A percentile compares a stretch with the other conserved stretches of the same genome.
Evolutionary conservation across 106 monocot genomes (phyloP).

Genomic region (Allium cepa): DNA sequence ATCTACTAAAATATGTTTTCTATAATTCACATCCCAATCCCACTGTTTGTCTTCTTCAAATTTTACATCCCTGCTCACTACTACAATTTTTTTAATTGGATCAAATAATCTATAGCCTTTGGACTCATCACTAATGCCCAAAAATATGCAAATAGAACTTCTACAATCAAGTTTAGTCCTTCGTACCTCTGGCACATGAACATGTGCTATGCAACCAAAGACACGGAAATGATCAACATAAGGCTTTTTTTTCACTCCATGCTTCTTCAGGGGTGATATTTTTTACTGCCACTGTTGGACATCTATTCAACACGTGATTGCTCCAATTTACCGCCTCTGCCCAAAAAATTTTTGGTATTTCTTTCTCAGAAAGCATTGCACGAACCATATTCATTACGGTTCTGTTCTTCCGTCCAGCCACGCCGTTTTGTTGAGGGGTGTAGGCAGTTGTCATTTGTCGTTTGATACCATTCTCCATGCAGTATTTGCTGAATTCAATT

Average conservation of each 20-base stretch:
- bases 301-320: no score
- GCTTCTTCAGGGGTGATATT: no score
- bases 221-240: not conserved
- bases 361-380: not conserved
- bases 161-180: not conserved
- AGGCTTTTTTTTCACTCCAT: not conserved
- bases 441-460: slow-evolving; percentile 1
- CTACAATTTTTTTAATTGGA: not conserved
- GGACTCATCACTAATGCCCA: not conserved
- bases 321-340: no score
- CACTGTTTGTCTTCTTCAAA: not conserved
- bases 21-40: not conserved
- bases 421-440: not conserved
- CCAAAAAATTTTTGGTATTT: no score
- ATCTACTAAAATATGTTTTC: not conserved
- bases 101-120: not conserved
- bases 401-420: no score
- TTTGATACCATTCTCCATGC: not conserved
- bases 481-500: not conserved
- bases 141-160: not conserved
- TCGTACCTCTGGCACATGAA: not conserved
- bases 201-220: not conserved
- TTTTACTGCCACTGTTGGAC: no score
- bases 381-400: no score
- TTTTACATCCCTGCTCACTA: not conserved